phyloP scores from a whole-genome alignment of 2,329 filamentous ascomycete species.

The Sporothrix variecibatus region DNA sequence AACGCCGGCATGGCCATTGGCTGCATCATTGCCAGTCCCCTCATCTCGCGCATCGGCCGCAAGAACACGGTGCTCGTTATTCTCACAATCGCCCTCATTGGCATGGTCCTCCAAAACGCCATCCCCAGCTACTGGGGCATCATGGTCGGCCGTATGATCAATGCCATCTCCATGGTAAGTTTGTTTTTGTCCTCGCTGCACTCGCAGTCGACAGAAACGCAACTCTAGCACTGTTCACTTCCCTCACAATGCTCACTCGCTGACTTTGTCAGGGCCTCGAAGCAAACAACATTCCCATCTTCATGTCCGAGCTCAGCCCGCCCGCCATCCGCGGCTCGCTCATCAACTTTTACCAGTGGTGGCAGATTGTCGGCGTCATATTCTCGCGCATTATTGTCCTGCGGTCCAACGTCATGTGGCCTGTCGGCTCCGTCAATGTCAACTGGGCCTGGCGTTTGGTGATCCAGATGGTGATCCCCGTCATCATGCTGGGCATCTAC shows the following conservation, averaged over 20 bases:
- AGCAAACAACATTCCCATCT: constrained; percentile 29
- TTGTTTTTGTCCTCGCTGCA: background rate
- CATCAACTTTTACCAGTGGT: constrained; percentile 29
- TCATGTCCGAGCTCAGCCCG: constrained; percentile 30
- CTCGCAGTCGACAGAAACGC: no score
- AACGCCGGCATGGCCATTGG: constrained; percentile 23
- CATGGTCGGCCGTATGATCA: constrained; percentile 25
- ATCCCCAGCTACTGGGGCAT: constrained; percentile 27
- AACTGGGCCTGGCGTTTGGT: constrained; percentile 14
- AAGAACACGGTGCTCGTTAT: constrained; percentile 22
- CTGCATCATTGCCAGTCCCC: constrained; percentile 2
- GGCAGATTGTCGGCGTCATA: constrained; percentile 27
- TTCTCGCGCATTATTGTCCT: constrained; percentile 16
- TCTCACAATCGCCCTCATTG: constrained; percentile 15
- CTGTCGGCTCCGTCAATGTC: background rate
- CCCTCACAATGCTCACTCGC: background rate
- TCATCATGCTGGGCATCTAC: background rate
- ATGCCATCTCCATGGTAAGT: constrained; percentile 23
- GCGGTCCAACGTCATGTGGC: constrained; percentile 10
- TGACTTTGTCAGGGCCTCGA: constrained; percentile 14
- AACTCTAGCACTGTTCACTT: background rate
- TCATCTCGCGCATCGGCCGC: constrained; percentile 13
- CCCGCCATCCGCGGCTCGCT: constrained; percentile 28
- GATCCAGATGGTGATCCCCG: constrained; percentile 7
- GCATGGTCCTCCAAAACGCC: constrained; percentile 23